Conservation (phyloP, 257 asterid genomes). For the Ilex aquifolium region DNA sequence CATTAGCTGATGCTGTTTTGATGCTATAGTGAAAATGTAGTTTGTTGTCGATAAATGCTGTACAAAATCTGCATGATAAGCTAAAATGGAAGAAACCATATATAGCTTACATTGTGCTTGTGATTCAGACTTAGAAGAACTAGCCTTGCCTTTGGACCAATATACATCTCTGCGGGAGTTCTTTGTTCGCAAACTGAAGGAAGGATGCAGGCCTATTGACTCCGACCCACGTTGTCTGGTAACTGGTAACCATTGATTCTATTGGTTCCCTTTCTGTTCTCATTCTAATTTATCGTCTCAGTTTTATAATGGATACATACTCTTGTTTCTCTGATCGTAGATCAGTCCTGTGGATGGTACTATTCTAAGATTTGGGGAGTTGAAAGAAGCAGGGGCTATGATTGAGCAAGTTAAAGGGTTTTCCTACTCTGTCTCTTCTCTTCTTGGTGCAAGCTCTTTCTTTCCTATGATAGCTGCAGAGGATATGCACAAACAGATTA, state of each 20-base stretch:
- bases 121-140: constrained; percentile 76
- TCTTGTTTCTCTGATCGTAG: constrained; percentile 34
- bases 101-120: constrained; percentile 1
- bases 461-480: constrained; percentile 50
- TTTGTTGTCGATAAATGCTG: background rate
- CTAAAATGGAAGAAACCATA: background rate
- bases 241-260: constrained; percentile 66
- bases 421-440: constrained; percentile 77
- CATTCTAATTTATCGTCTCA: constrained; percentile 8
- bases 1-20: constrained; percentile 6
- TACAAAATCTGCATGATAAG: too few species aligned
- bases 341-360: constrained; percentile 96
- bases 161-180: constrained; percentile 70
- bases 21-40: background rate
- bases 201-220: constrained; percentile 76
- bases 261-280: constrained; percentile 1
- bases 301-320: constrained; percentile 12
- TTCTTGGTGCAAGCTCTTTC: constrained; percentile 69
- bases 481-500: constrained; percentile 33
- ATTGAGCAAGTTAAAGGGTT: constrained; percentile 97
- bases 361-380: constrained; percentile 74
- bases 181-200: constrained; percentile 76
- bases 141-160: constrained; percentile 76
- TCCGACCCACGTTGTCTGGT: constrained; percentile 79
- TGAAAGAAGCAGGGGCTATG: constrained; percentile 79